Evolutionary conservation across 768 basidiomycete species (phyloP).

Genomic region (Dentipellis fragilis): DNA sequence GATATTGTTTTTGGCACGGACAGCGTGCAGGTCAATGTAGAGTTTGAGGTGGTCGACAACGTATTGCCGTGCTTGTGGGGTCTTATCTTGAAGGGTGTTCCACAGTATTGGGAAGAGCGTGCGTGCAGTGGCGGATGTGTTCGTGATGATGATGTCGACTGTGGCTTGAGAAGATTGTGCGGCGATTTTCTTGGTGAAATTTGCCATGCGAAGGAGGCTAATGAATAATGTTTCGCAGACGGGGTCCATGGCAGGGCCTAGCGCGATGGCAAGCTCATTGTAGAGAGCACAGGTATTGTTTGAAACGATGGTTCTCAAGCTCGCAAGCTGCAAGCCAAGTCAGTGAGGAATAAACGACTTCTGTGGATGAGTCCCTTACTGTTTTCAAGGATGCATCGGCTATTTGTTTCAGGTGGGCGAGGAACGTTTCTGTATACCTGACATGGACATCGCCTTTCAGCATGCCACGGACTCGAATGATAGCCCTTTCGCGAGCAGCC

Average conservation of each 20-base stretch:
- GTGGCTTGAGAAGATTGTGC: constrained; percentile 78
- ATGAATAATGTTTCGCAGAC: constrained; percentile 68
- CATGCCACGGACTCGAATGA: constrained; percentile 80
- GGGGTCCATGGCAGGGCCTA: constrained; percentile 65
- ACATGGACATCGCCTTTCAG: constrained; percentile 74
- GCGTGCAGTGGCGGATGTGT: constrained; percentile 65
- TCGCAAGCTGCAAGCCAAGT: constrained; percentile 49
- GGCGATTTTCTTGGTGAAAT: constrained; percentile 86
- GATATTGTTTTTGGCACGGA: constrained; percentile 49
- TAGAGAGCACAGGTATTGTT: constrained; percentile 72
- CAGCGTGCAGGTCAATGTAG: constrained; percentile 66
- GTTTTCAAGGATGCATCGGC: constrained; percentile 80
- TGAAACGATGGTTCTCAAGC: constrained; percentile 86
- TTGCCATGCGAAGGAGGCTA: constrained; percentile 78
- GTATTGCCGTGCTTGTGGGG: constrained; percentile 58
- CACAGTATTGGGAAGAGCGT: constrained; percentile 59
- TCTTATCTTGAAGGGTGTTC: constrained; percentile 71
- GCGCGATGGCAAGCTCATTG: constrained; percentile 54
- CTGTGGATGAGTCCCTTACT: constrained; percentile 32
- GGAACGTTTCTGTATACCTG: constrained; percentile 66
- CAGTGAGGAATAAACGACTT: constrained; percentile 2
- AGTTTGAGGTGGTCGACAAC: constrained; percentile 61
- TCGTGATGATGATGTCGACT: constrained; percentile 54
- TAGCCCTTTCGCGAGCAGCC: constrained; percentile 68
- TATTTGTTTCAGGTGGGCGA: constrained; percentile 67